Conservation (phyloP, 2,329 filamentous ascomycete species). For the Pseudopyricularia javanii region DNA sequence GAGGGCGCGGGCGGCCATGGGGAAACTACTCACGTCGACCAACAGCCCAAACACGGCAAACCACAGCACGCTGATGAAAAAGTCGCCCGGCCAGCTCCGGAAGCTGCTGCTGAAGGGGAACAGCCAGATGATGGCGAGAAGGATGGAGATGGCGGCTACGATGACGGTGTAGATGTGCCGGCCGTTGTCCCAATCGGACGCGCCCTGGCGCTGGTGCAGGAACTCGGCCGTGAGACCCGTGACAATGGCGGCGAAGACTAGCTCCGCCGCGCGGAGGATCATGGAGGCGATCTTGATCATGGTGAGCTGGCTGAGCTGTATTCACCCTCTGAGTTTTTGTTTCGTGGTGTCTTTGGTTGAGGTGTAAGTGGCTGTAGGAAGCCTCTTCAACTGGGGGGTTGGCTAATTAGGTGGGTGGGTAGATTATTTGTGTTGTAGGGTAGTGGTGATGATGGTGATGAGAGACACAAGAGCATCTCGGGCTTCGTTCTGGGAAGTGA, state of each 20-base stretch:
- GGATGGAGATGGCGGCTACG: constrained; percentile 54
- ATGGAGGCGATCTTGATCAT: constrained; percentile 42
- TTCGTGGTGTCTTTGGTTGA: no score
- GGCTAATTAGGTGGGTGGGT: no score
- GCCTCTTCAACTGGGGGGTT: no score
- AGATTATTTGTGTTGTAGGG: not conserved
- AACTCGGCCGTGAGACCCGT: constrained; percentile 58
- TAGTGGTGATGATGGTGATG: not conserved
- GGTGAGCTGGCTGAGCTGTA: constrained; percentile 27
- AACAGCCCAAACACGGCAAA: constrained; percentile 58
- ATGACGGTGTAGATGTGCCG: constrained; percentile 68
- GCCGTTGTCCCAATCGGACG: constrained; percentile 40
- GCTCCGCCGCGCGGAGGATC: constrained; percentile 43
- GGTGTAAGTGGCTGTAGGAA: no score
- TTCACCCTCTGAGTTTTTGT: not conserved
- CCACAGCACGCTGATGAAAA: constrained; percentile 58
- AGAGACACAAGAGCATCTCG: not conserved
- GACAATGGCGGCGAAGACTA: constrained; percentile 61
- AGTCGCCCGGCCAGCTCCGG: constrained; percentile 58
- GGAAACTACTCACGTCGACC: constrained; percentile 47
- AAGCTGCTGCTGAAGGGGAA: constrained; percentile 58
- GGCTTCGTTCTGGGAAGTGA: not conserved
- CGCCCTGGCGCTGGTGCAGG: constrained; percentile 35
- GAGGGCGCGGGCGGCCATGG: no score
- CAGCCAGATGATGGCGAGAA: constrained; percentile 60